phyloP scores from a whole-genome alignment of 495 filamentous ascomycete genomes.

The Sphaerosporella brunnea region DNA sequence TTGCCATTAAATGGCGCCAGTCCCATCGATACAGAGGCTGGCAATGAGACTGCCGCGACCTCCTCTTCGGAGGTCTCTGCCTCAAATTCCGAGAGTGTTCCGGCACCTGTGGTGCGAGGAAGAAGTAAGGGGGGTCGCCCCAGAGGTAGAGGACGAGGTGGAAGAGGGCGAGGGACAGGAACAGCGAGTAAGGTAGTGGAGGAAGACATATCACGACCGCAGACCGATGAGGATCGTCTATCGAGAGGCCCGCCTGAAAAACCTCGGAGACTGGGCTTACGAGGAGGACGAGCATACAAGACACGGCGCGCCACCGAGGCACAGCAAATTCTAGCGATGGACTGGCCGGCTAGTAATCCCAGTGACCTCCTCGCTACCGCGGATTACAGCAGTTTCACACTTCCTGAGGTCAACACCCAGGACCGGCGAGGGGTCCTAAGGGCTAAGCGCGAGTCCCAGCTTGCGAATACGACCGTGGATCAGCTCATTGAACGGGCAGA shows the following conservation, averaged over 20 bases:
- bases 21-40: neutral
- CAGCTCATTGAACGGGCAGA: neutral
- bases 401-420: neutral
- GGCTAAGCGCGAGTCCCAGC: no score
- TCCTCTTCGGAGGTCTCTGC: neutral
- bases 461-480: neutral
- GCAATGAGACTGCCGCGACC: neutral
- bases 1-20: no score
- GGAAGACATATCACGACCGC: neutral
- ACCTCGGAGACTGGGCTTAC: neutral
- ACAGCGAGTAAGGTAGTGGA: no score
- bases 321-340: neutral
- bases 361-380: neutral
- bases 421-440: neutral
- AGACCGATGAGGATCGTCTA: neutral
- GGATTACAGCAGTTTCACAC: neutral
- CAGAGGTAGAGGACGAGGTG: neutral
- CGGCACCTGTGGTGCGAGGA: neutral
- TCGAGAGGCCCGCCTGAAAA: neutral
- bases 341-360: neutral
- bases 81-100: no score
- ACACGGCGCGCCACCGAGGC: neutral
- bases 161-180: neutral
- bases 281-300: neutral
- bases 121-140: neutral